Evolutionary conservation across 2,329 filamentous ascomycete genomes (phyloP), one percentile per base, ranked within the genome.

Genomic region (Huntiella bhutanensis): DNA sequence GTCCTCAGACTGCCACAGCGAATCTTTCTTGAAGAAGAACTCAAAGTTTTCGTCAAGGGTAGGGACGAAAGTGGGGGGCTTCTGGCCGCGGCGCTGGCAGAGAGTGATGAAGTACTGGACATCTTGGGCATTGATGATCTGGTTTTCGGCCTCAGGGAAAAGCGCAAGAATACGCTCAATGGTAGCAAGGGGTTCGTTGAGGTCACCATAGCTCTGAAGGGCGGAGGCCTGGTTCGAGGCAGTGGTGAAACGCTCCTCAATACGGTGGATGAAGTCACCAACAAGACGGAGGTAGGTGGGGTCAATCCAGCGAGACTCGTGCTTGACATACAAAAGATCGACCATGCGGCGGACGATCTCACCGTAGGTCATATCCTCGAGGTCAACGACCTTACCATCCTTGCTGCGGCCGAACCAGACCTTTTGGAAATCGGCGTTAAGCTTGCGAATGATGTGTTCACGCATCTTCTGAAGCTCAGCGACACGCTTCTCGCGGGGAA

Each of bases 1-100:
- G 57, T 98, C 91, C 64, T 98, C 91, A 1, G 91, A 96, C 65
- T 98, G 91, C 91, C 91, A 98, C 5, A 98, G 73, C 1, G 91
- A 98, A 62, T 98, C 91, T 69, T 98, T 98, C 77, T 98, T 98
- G 80, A 98, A 98, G 69, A 85, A 98, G 66, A 92, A 94, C 60
- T 98, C 91, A 54, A 98, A 98, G 60, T 88, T 94, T 52, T 93
- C 86, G 56, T 98, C 91, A 16, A 98, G 71, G n/a, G 82, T 71
- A 4, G 91, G 91, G 28, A 98, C 87, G 59, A 98, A 98, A 1
- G 88, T 91, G 22, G 92, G 83, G 2, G 91, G 91, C 72, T 98
- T 98, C 69, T 98, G 91, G 36, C 80, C 81, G 41, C 82, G 83
- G 34, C 86, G 80, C 65, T 91, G 80, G 70, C 87, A 96, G 38